Conservation (phyloP, 2,329 filamentous ascomycete species). For the Calonectria honghensis region DNA sequence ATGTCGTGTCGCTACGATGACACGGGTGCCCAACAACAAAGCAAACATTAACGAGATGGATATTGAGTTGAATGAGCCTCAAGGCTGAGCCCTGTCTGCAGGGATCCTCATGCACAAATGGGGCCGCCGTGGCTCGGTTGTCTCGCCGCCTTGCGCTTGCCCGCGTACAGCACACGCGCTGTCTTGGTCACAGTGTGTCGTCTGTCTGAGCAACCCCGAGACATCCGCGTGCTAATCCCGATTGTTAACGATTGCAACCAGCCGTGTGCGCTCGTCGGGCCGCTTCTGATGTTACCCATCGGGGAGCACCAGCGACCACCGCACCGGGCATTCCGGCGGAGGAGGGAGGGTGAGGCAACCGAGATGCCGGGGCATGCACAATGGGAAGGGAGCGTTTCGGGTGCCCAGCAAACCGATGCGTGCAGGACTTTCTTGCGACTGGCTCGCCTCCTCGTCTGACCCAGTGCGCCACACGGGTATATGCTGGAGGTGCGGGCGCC, state of each 20-base stretch:
- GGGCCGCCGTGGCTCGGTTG: neutral
- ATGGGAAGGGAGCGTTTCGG: constrained; percentile 12
- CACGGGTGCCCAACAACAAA: constrained; percentile 1
- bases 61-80: constrained; percentile 25
- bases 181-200: constrained; percentile 16
- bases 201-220: constrained; percentile 7
- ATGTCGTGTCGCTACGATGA: constrained; percentile 2
- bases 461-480: constrained; percentile 11
- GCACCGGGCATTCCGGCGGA: constrained; percentile 27
- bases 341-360: neutral
- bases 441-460: constrained; percentile 31
- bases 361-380: constrained; percentile 25
- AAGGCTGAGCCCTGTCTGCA: constrained; percentile 19
- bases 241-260: neutral
- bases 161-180: neutral
- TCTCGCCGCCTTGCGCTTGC: constrained; percentile 29
- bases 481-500: neutral
- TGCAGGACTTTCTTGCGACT: constrained; percentile 21
- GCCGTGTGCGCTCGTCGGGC: neutral
- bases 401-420: constrained; percentile 9
- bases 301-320: neutral
- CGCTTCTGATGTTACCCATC: constrained; percentile 8
- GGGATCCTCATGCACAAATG: constrained; percentile 26
- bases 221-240: constrained; percentile 23
- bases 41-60: constrained; percentile 3